phyloP scores from a whole-genome alignment of 345 rosid species.

The Camelina sativa region DNA sequence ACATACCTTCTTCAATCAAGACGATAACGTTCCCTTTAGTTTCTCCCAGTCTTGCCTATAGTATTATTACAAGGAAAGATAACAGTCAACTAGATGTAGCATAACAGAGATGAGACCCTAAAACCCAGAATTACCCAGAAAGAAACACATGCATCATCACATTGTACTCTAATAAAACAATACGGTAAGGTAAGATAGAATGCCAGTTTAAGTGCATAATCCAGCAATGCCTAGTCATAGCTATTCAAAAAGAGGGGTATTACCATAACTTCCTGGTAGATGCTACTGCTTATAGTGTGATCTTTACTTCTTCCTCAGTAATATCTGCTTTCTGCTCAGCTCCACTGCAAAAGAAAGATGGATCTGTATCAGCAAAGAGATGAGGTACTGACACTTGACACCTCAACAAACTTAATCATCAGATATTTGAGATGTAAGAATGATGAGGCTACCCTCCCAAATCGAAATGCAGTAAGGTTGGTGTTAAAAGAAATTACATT shows the following conservation, averaged over 20 bases:
- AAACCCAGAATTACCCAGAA: conserved; percentile 1
- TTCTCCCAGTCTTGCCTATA: conserved; percentile 89
- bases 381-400: background rate
- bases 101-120: conserved; percentile 4
- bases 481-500: too few species aligned
- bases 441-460: too few species aligned
- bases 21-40: conserved; percentile 75
- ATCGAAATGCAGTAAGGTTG: too few species aligned
- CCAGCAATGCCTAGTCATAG: background rate
- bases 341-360: conserved; percentile 42
- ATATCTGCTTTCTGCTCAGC: conserved; percentile 44
- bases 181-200: background rate
- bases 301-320: conserved; percentile 53
- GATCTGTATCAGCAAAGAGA: conserved; percentile 5
- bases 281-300: conserved; percentile 66
- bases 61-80: conserved; percentile 20
- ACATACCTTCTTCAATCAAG: conserved; percentile 96
- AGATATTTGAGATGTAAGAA: background rate
- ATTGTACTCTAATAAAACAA: conserved; percentile 14
- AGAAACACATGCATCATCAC: conserved; percentile 1
- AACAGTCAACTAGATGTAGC: background rate
- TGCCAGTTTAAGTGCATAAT: background rate
- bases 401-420: background rate
- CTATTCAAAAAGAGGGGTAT: background rate
- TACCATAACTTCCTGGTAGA: conserved; percentile 82